phyloP scores from a whole-genome alignment of 2,329 filamentous ascomycete species.

The Pyrenophora tritici-repentis region DNA sequence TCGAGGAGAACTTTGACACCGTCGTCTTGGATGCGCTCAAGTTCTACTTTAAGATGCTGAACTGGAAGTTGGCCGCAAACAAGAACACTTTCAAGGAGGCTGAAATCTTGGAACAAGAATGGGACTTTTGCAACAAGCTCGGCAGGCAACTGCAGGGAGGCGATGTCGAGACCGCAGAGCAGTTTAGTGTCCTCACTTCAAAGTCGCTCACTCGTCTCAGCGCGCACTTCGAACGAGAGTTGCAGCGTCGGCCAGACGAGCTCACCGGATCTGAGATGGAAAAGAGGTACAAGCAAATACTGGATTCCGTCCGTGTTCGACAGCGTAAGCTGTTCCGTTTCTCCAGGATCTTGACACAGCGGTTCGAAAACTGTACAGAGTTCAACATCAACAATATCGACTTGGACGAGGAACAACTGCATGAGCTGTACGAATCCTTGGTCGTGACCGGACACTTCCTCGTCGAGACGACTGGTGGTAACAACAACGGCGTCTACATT shows the following conservation, averaged over 20 bases:
- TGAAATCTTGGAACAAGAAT: conserved; percentile 95
- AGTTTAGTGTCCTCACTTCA: conserved; percentile 91
- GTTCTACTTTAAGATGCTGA: conserved; percentile 98
- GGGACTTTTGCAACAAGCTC: conserved; percentile 95
- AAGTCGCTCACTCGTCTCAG: conserved; percentile 89
- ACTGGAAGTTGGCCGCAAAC: conserved; percentile 96
- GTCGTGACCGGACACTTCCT: conserved; percentile 85
- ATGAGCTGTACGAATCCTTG: conserved; percentile 79
- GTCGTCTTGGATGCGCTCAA: conserved; percentile 91
- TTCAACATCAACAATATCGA: conserved; percentile 82
- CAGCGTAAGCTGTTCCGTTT: conserved; percentile 97
- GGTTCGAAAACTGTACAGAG: conserved; percentile 96
- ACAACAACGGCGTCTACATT: conserved; percentile 73
- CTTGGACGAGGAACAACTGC: conserved; percentile 69
- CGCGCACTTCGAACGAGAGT: conserved; percentile 87
- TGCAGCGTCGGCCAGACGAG: conserved; percentile 83
- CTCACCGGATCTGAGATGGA: conserved; percentile 82
- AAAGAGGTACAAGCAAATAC: conserved; percentile 91
- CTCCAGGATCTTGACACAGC: conserved; percentile 84
- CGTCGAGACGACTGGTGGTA: conserved; percentile 72
- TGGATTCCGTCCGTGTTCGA: conserved; percentile 93
- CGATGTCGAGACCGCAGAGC: conserved; percentile 95
- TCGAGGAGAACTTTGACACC: conserved; percentile 93
- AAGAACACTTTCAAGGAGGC: conserved; percentile 99
- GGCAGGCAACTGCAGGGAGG: conserved; percentile 89